Evolutionary conservation across 2,329 filamentous ascomycete genomes (phyloP).

Genomic region (Cryphonectria nitschkei): DNA sequence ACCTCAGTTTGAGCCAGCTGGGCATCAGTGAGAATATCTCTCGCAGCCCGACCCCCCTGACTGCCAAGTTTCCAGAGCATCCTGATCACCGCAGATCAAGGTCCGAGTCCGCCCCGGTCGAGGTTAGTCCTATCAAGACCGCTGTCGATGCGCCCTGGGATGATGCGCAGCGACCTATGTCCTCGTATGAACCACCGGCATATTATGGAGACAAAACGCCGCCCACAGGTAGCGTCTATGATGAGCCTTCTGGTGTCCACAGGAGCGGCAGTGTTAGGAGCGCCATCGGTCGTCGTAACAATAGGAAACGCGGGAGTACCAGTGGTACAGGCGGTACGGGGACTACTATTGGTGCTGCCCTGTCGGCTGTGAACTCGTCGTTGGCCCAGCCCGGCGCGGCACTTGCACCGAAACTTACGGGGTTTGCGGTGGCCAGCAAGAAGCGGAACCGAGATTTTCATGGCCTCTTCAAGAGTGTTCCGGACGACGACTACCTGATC

Average conservation of each 20-base stretch:
- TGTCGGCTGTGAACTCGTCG: slow-evolving; percentile 71
- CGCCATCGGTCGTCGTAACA: slow-evolving; percentile 48
- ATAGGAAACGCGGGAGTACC: slow-evolving; percentile 80
- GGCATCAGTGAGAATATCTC: slow-evolving; percentile 71
- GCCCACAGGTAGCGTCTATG: slow-evolving; percentile 65
- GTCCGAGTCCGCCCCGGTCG: slow-evolving; percentile 63
- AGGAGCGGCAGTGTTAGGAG: slow-evolving; percentile 71
- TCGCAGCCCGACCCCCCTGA: slow-evolving; percentile 58
- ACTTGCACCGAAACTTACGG: slow-evolving; percentile 77
- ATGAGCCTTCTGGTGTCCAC: slow-evolving; percentile 63
- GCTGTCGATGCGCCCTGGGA: slow-evolving; percentile 43
- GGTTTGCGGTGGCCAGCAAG: slow-evolving; percentile 94
- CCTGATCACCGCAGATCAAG: slow-evolving; percentile 49
- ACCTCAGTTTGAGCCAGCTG: slow-evolving; percentile 86
- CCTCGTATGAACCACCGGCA: slow-evolving; percentile 52
- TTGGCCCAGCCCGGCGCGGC: slow-evolving; percentile 65
- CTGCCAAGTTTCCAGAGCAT: slow-evolving; percentile 56
- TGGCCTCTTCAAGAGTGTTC: slow-evolving; percentile 89
- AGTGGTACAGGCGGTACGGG: slow-evolving; percentile 53
- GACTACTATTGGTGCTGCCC: slow-evolving; percentile 71
- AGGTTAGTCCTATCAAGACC: slow-evolving; percentile 38
- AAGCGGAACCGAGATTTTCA: slow-evolving; percentile 97
- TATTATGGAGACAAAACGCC: slow-evolving; percentile 65
- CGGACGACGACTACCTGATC: slow-evolving; percentile 96
- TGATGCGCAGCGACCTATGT: slow-evolving; percentile 48